A percentile compares a stretch with the other conserved stretches of the same genome.
phyloP scores from a whole-genome alignment of 1,284 basidiomycete genomes.

The Malassezia pachydermatis region DNA sequence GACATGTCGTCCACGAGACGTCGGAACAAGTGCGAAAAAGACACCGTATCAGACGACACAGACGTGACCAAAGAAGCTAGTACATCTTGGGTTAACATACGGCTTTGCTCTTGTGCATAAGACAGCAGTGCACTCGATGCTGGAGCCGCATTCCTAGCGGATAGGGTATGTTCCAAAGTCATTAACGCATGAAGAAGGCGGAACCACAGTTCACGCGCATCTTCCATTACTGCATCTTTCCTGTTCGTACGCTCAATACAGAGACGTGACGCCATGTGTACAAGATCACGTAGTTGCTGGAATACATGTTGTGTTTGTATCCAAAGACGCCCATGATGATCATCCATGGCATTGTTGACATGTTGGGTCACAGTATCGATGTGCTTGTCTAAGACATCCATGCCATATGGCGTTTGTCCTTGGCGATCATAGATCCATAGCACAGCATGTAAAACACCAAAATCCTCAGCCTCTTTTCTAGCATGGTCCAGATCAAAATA shows the following conservation, averaged over 20 bases:
- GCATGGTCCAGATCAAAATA: conserved; percentile 59
- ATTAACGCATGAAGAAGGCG: conserved; percentile 70
- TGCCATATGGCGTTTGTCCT: conserved; percentile 56
- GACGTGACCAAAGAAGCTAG: conserved; percentile 62
- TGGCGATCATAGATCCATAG: conserved; percentile 68
- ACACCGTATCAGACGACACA: conserved; percentile 68
- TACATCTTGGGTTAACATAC: conserved; percentile 61
- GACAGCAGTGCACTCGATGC: background rate
- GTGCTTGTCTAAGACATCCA: conserved; percentile 27
- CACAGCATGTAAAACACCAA: conserved; percentile 63
- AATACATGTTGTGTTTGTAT: background rate
- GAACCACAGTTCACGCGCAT: conserved; percentile 80
- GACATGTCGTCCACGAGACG: conserved; percentile 56
- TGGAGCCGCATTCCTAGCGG: background rate
- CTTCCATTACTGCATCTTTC: conserved; percentile 27
- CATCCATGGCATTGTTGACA: background rate
- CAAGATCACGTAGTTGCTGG: conserved; percentile 12
- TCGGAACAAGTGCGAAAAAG: conserved; percentile 83
- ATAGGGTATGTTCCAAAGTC: conserved; percentile 58
- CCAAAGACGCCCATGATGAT: background rate
- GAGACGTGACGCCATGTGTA: conserved; percentile 26
- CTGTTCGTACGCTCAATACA: conserved; percentile 18
- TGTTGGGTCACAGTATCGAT: conserved; percentile 27
- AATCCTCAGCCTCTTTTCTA: conserved; percentile 59
- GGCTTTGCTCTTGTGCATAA: background rate